Evolutionary conservation across 164 flowering plant species (phyloP), one percentile per base, ranked within the genome.

Genomic region (Piper betle): DNA sequence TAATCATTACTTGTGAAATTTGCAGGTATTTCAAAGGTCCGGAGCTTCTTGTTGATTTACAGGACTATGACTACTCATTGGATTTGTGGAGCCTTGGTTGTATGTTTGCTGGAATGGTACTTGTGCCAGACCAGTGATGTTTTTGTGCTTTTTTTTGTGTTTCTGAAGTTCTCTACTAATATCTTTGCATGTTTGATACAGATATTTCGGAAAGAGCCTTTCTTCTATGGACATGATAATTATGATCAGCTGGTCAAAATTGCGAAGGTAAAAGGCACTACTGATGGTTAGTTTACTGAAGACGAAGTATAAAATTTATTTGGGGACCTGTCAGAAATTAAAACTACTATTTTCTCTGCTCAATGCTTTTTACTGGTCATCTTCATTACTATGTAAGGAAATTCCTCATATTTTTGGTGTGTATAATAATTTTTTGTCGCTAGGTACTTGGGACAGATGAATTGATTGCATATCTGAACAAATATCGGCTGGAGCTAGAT

Each of bases 21-120:
- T 72, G 66, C 85, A 93, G 98, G 80, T 93, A 93, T 67, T 93
- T 86, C 65, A 93, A 93, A 72, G 98, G 98, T 57, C 98, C 97
- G 19, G 98, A 90, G 69, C 96, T 92, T 58, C 88, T 92, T 58
- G 98, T 92, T 70, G 97, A 90, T 86, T 76, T 92, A 77, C 98
- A 87, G 79, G 98, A 92, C 70, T 92, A 93, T 71, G 99, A 93
- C 72, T 93, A 94, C 69, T 94, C 99, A 15, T 76, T 94, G 68
- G 99, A 94, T 73, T 62, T 91, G 79, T 94, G 99, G 99, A 94
- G 99, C 72, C 95, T 94, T 66, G 99, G 97, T 62, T 91, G 97
- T 77, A 91, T 94, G 97, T 84, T 94, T 78, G 99, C 99, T 65
- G 99, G 96, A 73, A 94, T 94, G 97, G 99, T 90, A 71, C 82